Evolutionary conservation across 106 monocot species (phyloP), one percentile per base, ranked within the genome.

Genomic region (Acanthochlamys bracteata): DNA sequence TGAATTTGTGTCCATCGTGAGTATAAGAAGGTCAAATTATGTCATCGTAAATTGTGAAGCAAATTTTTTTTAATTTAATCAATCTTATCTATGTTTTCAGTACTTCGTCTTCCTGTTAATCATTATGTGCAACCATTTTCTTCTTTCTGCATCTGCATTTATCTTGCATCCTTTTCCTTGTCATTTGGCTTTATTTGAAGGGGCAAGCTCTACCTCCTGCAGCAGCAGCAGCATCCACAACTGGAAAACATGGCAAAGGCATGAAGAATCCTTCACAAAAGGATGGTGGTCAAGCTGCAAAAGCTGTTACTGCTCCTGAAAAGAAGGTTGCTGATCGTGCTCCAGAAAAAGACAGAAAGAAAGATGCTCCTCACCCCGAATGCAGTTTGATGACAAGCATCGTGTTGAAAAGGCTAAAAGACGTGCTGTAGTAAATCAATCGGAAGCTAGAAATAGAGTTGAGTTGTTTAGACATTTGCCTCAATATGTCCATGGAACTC

Each of bases 391-490:
- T 90, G 95, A 96, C 66, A 76, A 84, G 56, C 72, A 70, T 74
- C 66, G 84, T 55, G 95, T 96, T 69, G 95, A 87, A 64, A 96
- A 96, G 75, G 77, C 84, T 64, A 96, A 90, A 70, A 82, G 67
- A 41, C 81, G 82, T 72, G 95, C 95, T 9, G 59, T 90, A 7
- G 90, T 90, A 11, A 84, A 74, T 71, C 90, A 90, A 63, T 71
- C 66, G 66, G 90, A 96, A 84, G 82, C 87, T 43, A 77, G 76
- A 70, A 96, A 96, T 20, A 82, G 79, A 70, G 95, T 90, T 76
- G 95, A 96, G 55, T 72, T 96, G 62, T 96, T 96, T 61, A 69
- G 95, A 51, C 95, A 96, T 68, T 74, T 96, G 46, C 95, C 95
- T 47, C 95, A 96, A 58, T 96, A 90, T 71, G 75, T 78, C 4